Evolutionary conservation across 257 asterid species (phyloP).

Genomic region (Ilex asprella): DNA sequence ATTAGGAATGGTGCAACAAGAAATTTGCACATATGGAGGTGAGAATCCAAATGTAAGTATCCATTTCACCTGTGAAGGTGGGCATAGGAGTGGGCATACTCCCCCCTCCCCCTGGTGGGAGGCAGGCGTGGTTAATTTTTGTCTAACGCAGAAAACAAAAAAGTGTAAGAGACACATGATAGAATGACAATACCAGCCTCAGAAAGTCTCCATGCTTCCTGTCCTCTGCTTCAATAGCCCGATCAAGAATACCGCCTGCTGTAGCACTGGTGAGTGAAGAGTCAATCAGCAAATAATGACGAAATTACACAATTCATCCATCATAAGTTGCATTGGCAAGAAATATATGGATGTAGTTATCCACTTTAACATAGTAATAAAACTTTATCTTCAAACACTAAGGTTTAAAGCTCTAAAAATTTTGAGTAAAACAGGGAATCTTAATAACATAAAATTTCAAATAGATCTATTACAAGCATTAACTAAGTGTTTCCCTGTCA

Average conservation of each 20-base stretch:
- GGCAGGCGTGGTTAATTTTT: too few species aligned
- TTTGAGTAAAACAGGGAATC: too few species aligned
- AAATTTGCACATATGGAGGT: neutral
- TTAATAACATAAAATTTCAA: too few species aligned
- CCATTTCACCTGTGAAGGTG: neutral
- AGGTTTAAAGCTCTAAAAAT: too few species aligned
- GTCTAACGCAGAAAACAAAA: neutral
- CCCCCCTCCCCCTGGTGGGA: too few species aligned
- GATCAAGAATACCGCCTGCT: constrained; percentile 86
- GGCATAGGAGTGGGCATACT: neutral
- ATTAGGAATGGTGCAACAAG: neutral
- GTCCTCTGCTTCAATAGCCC: constrained; percentile 91
- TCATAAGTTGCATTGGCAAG: neutral
- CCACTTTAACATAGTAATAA: too few species aligned
- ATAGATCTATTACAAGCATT: too few species aligned
- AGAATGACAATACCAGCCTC: constrained; percentile 52
- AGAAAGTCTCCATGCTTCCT: constrained; percentile 74
- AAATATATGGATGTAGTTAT: too few species aligned
- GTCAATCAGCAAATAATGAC: constrained; percentile 4
- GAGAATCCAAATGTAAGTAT: neutral
- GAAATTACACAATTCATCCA: neutral
- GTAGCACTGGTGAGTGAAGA: constrained; percentile 46
- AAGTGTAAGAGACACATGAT: neutral
- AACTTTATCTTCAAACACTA: too few species aligned
- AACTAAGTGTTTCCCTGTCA: too few species aligned